Conservation (phyloP, 805 yeast species). For the Metschnikowia peoriensis region DNA sequence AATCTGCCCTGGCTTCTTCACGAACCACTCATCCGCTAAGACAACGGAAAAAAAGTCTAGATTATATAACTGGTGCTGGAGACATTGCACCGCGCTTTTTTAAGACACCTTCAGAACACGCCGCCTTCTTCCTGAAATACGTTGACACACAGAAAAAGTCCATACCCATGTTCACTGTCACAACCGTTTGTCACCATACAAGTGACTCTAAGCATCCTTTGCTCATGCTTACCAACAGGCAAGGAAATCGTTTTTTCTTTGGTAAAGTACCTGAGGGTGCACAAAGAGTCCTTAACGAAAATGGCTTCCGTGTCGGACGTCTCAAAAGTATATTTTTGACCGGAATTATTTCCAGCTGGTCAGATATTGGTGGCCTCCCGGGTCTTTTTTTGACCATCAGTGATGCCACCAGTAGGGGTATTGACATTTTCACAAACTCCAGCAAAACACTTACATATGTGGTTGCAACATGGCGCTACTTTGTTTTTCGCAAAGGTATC, state of each 20-base stretch:
- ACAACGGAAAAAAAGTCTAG: neutral
- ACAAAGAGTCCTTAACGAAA: conserved; percentile 70
- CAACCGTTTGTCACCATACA: conserved; percentile 52
- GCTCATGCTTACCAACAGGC: conserved; percentile 47
- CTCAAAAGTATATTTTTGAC: conserved; percentile 69
- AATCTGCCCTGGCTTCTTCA: neutral
- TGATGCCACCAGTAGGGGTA: conserved; percentile 65
- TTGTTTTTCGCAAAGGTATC: conserved; percentile 77
- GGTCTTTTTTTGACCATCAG: conserved; percentile 81
- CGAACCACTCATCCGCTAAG: neutral
- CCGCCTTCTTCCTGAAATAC: conserved; percentile 7
- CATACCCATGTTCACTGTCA: conserved; percentile 45
- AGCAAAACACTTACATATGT: conserved; percentile 42
- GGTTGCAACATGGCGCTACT: conserved; percentile 80
- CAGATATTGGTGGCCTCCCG: conserved; percentile 85
- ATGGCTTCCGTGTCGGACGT: conserved; percentile 54
- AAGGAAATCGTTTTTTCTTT: conserved; percentile 59
- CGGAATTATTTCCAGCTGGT: conserved; percentile 70
- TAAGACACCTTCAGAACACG: conserved; percentile 5
- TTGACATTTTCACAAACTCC: conserved; percentile 52
- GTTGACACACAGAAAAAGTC: conserved; percentile 4
- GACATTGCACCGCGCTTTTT: conserved; percentile 14
- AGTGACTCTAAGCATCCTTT: conserved; percentile 58
- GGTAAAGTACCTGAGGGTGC: conserved; percentile 87
- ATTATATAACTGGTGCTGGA: conserved; percentile 9